Evolutionary conservation across 192 early-diverging fungal species (phyloP).

Genomic region (Umbelopsis ramanniana): DNA sequence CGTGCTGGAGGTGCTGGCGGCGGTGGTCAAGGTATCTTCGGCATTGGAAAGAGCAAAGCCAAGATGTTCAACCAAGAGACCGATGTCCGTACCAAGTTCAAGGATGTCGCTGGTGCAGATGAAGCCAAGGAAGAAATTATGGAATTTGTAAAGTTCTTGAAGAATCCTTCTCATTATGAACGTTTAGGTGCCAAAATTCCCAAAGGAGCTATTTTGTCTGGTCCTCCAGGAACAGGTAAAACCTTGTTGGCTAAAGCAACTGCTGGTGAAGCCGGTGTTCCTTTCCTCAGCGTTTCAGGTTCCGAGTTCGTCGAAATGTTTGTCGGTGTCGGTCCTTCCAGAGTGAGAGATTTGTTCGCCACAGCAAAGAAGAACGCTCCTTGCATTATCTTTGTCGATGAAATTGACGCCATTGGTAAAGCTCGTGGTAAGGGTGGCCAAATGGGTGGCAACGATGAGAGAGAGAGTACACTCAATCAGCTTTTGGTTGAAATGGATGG

Average conservation of each 20-base stretch:
- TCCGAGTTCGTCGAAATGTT: slow-evolving; percentile 99
- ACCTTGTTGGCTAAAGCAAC: slow-evolving; percentile 97
- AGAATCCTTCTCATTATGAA: slow-evolving; percentile 90
- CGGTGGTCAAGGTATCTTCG: slow-evolving; percentile 85
- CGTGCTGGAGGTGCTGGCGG: slow-evolving; percentile 61
- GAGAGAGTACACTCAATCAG: slow-evolving; percentile 90
- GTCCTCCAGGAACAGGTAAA: slow-evolving; percentile 93
- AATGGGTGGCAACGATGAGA: slow-evolving; percentile 84
- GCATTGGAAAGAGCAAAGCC: slow-evolving; percentile 91
- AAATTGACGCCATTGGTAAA: slow-evolving; percentile 99
- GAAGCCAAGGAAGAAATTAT: slow-evolving; percentile 99
- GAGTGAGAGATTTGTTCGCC: slow-evolving; percentile 94
- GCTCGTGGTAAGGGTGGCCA: slow-evolving; percentile 85
- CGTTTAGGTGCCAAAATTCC: slow-evolving; percentile 97
- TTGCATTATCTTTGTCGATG: slow-evolving; percentile 98
- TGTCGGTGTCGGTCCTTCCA: slow-evolving; percentile 92
- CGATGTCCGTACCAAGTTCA: slow-evolving; percentile 93
- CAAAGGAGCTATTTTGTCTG: slow-evolving; percentile 93
- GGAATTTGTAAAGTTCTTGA: slow-evolving; percentile 99
- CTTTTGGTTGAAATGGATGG: slow-evolving; percentile 91
- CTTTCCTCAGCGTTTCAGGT: slow-evolving; percentile 96
- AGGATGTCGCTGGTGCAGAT: slow-evolving; percentile 98
- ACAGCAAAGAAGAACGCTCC: slow-evolving; percentile 96
- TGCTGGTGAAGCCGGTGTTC: slow-evolving; percentile 96
- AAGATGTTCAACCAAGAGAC: slow-evolving; percentile 96